Percentiles rank a stretch among this genome's conserved stretches.
phyloP scores from a whole-genome alignment of 306 rosid genomes.

The Casuarina cunninghamiana region DNA sequence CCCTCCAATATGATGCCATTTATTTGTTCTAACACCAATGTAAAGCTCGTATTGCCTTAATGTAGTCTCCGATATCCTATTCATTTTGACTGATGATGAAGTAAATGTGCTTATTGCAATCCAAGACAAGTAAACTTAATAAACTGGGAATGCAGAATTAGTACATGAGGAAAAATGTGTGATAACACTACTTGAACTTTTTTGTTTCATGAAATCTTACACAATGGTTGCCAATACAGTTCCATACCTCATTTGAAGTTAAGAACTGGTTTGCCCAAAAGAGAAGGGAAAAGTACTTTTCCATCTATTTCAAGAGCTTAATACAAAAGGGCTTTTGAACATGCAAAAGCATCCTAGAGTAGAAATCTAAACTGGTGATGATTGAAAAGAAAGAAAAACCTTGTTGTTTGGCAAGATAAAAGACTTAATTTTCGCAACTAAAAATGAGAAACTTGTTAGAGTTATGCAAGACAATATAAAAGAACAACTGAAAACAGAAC shows the following conservation, averaged over 20 bases:
- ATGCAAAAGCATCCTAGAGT: background rate
- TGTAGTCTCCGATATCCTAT: background rate
- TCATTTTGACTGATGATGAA: constrained; percentile 6
- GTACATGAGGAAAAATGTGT: background rate
- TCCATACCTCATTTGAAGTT: background rate
- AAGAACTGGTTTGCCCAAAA: background rate
- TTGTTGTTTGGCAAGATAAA: background rate
- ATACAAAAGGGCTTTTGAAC: background rate
- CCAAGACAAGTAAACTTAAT: constrained; percentile 7
- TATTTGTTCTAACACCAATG: background rate
- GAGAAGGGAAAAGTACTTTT: background rate
- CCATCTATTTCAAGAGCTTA: background rate
- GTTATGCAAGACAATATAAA: background rate
- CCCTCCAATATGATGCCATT: background rate
- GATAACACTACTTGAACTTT: background rate
- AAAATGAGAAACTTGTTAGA: background rate
- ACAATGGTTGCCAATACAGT: background rate
- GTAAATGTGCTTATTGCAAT: background rate
- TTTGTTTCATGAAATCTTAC: background rate
- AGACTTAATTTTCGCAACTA: background rate
- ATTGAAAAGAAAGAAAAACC: background rate
- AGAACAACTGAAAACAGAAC: background rate
- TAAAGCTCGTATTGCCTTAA: constrained; percentile 8
- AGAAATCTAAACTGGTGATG: background rate
- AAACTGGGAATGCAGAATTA: constrained; percentile 5